Conservation (phyloP, 208 protist genomes). For the Crithidia sp. region DNA sequence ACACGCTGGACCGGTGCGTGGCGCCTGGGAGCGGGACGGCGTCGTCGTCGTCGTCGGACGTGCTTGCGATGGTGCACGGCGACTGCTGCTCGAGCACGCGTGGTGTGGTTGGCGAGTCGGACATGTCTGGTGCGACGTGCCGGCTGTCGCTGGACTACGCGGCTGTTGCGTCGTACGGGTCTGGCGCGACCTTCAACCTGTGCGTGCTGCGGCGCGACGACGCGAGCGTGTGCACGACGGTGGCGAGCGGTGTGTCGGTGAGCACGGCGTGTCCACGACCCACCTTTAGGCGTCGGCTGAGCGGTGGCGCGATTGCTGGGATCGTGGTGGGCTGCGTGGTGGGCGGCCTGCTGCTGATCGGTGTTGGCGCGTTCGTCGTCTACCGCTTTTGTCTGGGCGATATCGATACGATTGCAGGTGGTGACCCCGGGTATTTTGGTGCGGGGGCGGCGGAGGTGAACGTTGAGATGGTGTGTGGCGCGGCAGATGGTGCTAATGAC, state of each 20-base stretch:
- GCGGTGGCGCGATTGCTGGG: too few relatives aligned
- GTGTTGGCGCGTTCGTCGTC: too few relatives aligned
- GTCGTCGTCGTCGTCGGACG: constrained; percentile 4
- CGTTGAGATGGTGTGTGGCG: too few relatives aligned
- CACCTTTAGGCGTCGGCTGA: too few relatives aligned
- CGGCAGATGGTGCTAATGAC: too few relatives aligned
- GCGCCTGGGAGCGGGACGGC: constrained; percentile 29
- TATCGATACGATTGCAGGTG: too few relatives aligned
- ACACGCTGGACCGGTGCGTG: constrained; percentile 38
- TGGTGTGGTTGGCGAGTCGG: constrained; percentile 28
- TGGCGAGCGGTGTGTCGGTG: constrained; percentile 17
- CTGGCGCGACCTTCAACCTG: constrained; percentile 42
- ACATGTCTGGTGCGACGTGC: constrained; percentile 36
- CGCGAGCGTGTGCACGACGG: not conserved
- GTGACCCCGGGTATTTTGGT: too few relatives aligned
- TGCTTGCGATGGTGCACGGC: constrained; percentile 51
- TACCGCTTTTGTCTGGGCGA: too few relatives aligned
- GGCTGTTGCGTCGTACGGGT: constrained; percentile 28
- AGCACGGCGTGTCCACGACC: constrained; percentile 37
- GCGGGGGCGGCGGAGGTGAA: too few relatives aligned
- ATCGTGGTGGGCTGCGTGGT: too few relatives aligned
- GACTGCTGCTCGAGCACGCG: constrained; percentile 49
- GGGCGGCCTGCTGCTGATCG: too few relatives aligned
- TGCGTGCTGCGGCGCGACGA: constrained; percentile 61
- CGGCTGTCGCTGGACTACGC: constrained; percentile 35